phyloP scores from a whole-genome alignment of 2,329 filamentous ascomycete genomes.

The Neopestalotiopsis sp. region DNA sequence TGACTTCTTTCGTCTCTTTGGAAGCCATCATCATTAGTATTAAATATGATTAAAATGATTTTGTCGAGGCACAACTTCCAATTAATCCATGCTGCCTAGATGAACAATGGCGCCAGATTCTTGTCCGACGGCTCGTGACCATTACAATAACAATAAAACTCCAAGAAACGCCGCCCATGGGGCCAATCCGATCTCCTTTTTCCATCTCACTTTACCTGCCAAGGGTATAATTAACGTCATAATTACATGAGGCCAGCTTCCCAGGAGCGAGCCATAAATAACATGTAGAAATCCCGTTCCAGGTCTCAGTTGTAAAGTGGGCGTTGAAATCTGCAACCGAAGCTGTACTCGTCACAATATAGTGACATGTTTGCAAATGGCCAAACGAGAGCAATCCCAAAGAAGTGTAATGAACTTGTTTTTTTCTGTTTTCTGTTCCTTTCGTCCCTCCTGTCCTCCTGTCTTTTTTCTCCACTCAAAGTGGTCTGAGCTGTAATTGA shows the following conservation, averaged over 20 bases:
- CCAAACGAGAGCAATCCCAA: conserved; percentile 1
- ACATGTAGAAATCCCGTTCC: conserved; percentile 2
- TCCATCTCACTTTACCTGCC: conserved; percentile 12
- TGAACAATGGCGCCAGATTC: background rate
- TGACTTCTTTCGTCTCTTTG: no score
- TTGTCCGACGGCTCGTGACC: background rate
- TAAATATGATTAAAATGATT: background rate
- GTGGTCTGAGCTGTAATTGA: background rate
- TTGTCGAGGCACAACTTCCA: background rate
- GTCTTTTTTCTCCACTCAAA: background rate
- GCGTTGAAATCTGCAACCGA: background rate
- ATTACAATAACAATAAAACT: background rate
- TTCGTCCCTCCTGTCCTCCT: background rate
- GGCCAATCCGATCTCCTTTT: conserved; percentile 9
- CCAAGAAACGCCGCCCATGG: conserved; percentile 9
- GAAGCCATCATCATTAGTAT: background rate
- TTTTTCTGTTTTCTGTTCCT: background rate
- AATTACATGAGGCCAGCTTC: conserved; percentile 14
- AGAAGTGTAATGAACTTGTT: conserved; percentile 12
- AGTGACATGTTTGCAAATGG: background rate
- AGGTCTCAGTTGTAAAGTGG: conserved; percentile 1
- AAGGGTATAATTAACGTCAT: conserved; percentile 18
- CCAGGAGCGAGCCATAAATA: conserved; percentile 8
- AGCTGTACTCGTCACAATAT: background rate
- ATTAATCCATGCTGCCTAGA: background rate